Conservation (phyloP, 164 flowering plant species). For the Litsea cubeba region DNA sequence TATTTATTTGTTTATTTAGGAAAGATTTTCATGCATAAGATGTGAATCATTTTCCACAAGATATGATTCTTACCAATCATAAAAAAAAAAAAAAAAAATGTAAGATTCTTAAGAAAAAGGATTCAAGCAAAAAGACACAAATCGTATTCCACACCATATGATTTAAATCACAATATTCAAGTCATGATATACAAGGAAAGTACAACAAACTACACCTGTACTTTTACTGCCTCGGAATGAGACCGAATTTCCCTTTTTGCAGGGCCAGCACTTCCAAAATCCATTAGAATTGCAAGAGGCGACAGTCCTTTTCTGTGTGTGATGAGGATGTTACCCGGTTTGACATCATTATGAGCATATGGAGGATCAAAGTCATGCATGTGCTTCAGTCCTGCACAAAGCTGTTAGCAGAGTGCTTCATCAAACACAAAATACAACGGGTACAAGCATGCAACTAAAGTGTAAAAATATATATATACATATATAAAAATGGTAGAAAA, state of each 20-base stretch:
- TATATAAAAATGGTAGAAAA: too few relatives aligned
- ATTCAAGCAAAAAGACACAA: too few relatives aligned
- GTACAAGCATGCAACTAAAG: background rate
- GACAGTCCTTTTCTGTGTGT: constrained; percentile 79
- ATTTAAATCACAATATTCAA: too few relatives aligned
- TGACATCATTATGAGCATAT: constrained; percentile 96
- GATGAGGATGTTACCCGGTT: constrained; percentile 91
- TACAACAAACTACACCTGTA: constrained; percentile 54
- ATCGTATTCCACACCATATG: too few relatives aligned
- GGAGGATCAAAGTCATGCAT: constrained; percentile 93
- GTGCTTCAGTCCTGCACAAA: constrained; percentile 96
- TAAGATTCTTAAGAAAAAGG: too few relatives aligned
- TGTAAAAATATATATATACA: too few relatives aligned
- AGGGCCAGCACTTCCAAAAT: constrained; percentile 95
- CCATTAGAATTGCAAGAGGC: constrained; percentile 92
- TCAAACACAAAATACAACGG: background rate
- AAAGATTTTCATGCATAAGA: too few relatives aligned
- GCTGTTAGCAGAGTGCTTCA: constrained; percentile 37
- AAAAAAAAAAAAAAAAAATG: too few relatives aligned
- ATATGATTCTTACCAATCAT: too few relatives aligned
- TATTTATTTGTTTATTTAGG: too few relatives aligned
- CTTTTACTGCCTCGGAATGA: constrained; percentile 79
- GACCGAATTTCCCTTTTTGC: constrained; percentile 80
- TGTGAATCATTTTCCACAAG: too few relatives aligned
- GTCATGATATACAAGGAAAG: too few relatives aligned